Conservation (phyloP, 148 eudicot species). For the Cornus florida region DNA sequence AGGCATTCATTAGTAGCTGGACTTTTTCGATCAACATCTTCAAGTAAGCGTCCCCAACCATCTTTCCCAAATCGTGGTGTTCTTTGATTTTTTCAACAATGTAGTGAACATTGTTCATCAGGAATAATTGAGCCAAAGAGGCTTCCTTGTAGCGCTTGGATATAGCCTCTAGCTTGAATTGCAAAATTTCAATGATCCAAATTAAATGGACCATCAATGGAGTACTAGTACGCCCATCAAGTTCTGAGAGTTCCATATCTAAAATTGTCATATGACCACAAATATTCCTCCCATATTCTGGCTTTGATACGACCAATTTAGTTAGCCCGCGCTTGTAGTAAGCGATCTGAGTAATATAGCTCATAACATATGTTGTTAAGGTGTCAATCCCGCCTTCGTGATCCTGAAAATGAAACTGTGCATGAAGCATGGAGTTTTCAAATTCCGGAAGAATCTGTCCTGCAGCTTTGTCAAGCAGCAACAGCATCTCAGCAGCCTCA, state of each 20-base stretch:
- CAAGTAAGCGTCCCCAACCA: constrained; percentile 76
- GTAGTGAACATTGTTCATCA: constrained; percentile 87
- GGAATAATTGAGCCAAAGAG: constrained; percentile 66
- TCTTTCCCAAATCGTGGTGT: constrained; percentile 59
- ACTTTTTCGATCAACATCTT: constrained; percentile 57
- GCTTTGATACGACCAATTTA: constrained; percentile 74
- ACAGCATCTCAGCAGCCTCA: constrained; percentile 71
- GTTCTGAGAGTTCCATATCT: constrained; percentile 39
- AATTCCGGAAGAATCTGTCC: constrained; percentile 79
- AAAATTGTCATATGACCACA: constrained; percentile 48
- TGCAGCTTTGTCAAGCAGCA: constrained; percentile 78
- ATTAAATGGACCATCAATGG: constrained; percentile 78
- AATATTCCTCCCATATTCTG: constrained; percentile 45
- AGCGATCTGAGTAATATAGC: constrained; percentile 71
- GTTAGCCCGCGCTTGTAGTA: constrained; percentile 45
- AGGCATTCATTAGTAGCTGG: constrained; percentile 54
- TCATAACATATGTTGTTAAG: constrained; percentile 78
- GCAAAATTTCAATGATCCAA: constrained; percentile 71
- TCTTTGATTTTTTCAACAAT: constrained; percentile 72
- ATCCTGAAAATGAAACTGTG: constrained; percentile 69
- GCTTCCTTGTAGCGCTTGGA: constrained; percentile 62
- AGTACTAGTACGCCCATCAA: constrained; percentile 53
- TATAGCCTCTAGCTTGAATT: constrained; percentile 64
- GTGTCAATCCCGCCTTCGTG: constrained; percentile 94
- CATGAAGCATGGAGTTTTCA: constrained; percentile 77